phyloP scores from a whole-genome alignment of 108 stramenopile genomes.

The Licmophora abbreviata region DNA sequence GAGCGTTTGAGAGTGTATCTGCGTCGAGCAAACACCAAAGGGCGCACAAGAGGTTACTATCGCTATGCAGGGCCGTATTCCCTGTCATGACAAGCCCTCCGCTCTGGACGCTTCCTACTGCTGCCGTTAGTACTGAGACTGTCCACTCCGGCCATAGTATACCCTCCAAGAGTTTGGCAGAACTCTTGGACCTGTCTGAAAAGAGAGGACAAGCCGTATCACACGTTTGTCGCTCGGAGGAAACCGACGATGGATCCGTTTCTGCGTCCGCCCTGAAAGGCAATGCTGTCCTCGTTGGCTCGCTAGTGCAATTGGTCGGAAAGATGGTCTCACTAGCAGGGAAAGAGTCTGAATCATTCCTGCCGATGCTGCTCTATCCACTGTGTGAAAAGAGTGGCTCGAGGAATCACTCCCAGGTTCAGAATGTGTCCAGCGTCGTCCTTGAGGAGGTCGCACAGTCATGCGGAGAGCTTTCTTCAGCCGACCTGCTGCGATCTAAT shows the following conservation, averaged over 20 bases:
- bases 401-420: conserved; percentile 30
- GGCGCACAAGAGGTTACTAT: neutral
- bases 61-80: neutral
- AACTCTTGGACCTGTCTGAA: neutral
- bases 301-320: conserved; percentile 25
- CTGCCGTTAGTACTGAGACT: neutral
- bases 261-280: conserved; percentile 24
- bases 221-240: neutral
- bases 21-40: conserved; percentile 1
- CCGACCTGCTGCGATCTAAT: conserved; percentile 19
- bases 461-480: conserved; percentile 9
- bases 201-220: too few species aligned
- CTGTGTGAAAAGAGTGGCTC: conserved; percentile 25
- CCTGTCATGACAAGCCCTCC: conserved; percentile 1
- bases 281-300: conserved; percentile 27
- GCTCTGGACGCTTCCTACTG: conserved; percentile 6
- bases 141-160: neutral
- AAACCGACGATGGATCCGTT: neutral
- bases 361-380: conserved; percentile 28
- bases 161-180: neutral
- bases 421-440: conserved; percentile 10
- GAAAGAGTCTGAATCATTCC: conserved; percentile 10
- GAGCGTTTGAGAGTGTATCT: too few species aligned
- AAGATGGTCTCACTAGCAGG: conserved; percentile 14
- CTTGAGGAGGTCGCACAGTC: conserved; percentile 15